Base-by-base conservation (phyloP, 2,329 filamentous ascomycete genomes). In the Conoideocrella luteorostrata region DNA sequence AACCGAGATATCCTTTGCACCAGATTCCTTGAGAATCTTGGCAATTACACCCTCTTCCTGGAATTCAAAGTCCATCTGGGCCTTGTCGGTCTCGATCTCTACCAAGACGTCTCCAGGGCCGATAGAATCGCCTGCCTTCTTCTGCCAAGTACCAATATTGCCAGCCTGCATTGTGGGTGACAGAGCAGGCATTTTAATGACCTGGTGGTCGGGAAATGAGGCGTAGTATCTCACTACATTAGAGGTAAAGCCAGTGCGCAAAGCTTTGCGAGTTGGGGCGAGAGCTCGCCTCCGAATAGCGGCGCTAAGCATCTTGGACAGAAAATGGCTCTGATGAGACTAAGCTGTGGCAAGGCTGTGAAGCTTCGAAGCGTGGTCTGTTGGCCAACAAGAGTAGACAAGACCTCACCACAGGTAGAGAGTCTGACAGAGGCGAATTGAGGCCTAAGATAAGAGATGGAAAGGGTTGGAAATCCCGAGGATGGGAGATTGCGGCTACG, bases 61-160 rank as follows among this genome's bases (percentile, higher is more conserved):
- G 71, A 95, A 97, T 71, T 98, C 93, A 66, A 98, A 97, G 75
- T 98, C 93, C 93, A 98, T 98, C 75, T 97, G 93, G 52, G 93
- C 93, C 79, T 98, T 98, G 72, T 98, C 93, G 58, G 93, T 98
- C 79, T 98, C 93, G 60, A 97, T 95, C 77, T 95, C 90, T 56
- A 95, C 90, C 56, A 98, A 74, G 37, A 98, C 93, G 65, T 98
- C 93, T 65, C 93, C 93, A 41, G 94, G 90, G 46, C 80, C 74
- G 66, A 98, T 83, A 50, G 74, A 62, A 68, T 98, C 93, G 63
- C 93, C 93, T 54, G 82, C 77, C 75, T 96, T 94, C 80, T 97
- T 98, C 75, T 97, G 88, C 93, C 93, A 98, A 52, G 82, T 74
- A 59, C 93, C 94, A 68, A 98, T 95, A 74, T 95, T 95, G 65